Evolutionary conservation across 768 basidiomycete species (phyloP).

Genomic region (Leccinum rimulosum): DNA sequence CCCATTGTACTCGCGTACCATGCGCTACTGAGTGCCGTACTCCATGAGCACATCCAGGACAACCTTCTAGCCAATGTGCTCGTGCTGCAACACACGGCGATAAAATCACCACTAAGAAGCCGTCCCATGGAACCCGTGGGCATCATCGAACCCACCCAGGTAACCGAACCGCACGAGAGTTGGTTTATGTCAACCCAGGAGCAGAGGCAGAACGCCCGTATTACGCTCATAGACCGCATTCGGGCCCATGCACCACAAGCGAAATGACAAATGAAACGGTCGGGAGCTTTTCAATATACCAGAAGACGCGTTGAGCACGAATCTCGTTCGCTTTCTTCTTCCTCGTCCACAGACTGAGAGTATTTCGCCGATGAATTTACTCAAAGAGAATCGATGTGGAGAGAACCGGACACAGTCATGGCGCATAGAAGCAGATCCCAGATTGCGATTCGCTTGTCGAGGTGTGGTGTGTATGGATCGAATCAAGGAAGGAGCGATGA

Average conservation of each 20-base stretch:
- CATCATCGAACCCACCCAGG: constrained; percentile 70
- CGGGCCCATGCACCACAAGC: constrained; percentile 55
- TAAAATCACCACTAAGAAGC: constrained; percentile 62
- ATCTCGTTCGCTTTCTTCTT: constrained; percentile 46
- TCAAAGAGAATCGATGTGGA: constrained; percentile 68
- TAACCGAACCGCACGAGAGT: constrained; percentile 62
- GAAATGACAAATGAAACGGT: constrained; percentile 77
- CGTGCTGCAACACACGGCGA: constrained; percentile 76
- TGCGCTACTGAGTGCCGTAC: constrained; percentile 59
- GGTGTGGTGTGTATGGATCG: constrained; percentile 37
- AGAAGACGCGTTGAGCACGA: constrained; percentile 69
- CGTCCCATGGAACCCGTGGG: constrained; percentile 65
- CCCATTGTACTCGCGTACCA: constrained; percentile 37
- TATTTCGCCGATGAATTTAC: constrained; percentile 43
- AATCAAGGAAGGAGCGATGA: constrained; percentile 56
- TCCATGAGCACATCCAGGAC: constrained; percentile 78
- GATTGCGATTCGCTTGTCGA: too few relatives aligned
- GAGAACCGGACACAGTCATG: constrained; percentile 74
- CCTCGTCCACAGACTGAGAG: constrained; percentile 36
- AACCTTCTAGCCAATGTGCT: constrained; percentile 84
- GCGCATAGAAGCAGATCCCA: constrained; percentile 54
- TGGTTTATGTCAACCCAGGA: constrained; percentile 58
- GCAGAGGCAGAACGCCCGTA: constrained; percentile 49
- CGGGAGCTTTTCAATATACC: constrained; percentile 69
- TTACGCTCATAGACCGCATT: constrained; percentile 71